Conservation (phyloP, 495 filamentous ascomycete species). For the Penicillium taxi region DNA sequence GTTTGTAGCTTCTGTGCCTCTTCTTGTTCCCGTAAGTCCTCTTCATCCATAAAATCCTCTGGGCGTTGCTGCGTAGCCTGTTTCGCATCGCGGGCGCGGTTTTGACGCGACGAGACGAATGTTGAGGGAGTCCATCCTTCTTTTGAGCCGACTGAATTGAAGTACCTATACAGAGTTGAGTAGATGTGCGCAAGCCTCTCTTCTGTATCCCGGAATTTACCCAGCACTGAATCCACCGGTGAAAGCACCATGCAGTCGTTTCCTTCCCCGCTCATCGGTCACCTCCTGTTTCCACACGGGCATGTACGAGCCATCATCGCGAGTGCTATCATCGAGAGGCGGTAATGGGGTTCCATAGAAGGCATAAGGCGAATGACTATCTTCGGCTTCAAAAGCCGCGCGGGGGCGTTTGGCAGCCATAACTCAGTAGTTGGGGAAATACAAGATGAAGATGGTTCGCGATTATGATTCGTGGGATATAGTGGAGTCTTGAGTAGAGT, state of each 20-base stretch:
- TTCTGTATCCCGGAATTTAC: constrained; percentile 40
- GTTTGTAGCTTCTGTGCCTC: constrained; percentile 70
- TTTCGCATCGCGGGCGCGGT: constrained; percentile 60
- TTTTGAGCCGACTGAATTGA: constrained; percentile 96
- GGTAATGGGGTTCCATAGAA: constrained; percentile 83
- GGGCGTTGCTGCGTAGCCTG: constrained; percentile 51
- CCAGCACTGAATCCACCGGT: constrained; percentile 96
- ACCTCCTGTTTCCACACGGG: constrained; percentile 98
- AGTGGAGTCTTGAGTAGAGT: constrained; percentile 1
- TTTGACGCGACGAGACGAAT: constrained; percentile 83
- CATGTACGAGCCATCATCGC: constrained; percentile 90
- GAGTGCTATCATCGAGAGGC: constrained; percentile 62
- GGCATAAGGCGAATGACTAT: constrained; percentile 66
- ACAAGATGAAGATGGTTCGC: constrained; percentile 1
- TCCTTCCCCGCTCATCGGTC: constrained; percentile 83
- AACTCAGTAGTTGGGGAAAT: constrained; percentile 10
- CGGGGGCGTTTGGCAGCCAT: constrained; percentile 81
- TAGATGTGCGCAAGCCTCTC: background rate
- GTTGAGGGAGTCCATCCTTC: constrained; percentile 92
- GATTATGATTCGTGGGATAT: constrained; percentile 8
- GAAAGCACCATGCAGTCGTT: constrained; percentile 91
- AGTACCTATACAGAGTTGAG: constrained; percentile 57
- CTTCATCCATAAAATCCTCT: constrained; percentile 98
- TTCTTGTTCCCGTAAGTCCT: constrained; percentile 82
- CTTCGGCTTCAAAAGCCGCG: constrained; percentile 69